Conservation (phyloP, 257 asterid genomes). For the Salvia miltiorrhiza region DNA sequence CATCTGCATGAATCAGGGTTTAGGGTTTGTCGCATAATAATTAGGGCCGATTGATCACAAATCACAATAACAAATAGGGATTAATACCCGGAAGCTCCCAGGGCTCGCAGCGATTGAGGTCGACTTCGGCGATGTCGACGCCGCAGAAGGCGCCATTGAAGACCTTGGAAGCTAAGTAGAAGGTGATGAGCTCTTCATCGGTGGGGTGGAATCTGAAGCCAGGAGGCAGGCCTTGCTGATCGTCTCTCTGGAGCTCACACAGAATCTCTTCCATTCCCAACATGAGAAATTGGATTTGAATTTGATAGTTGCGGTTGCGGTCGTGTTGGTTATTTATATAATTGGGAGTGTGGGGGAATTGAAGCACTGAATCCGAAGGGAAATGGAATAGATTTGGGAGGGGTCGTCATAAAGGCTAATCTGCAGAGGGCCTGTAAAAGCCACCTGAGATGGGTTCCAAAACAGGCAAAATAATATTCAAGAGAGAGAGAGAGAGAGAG, state of each 20-base stretch:
- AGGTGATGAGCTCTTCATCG: slow-evolving; percentile 80
- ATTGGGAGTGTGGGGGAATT: not conserved
- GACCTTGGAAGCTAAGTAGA: slow-evolving; percentile 72
- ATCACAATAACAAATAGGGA: too few species aligned
- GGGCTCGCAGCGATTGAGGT: slow-evolving; percentile 82
- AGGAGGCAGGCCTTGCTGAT: slow-evolving; percentile 62
- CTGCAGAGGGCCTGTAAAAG: slow-evolving; percentile 35
- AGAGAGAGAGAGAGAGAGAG: not conserved
- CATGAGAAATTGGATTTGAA: slow-evolving; percentile 18
- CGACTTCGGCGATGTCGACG: slow-evolving; percentile 62
- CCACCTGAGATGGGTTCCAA: slow-evolving; percentile 66
- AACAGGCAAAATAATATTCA: slow-evolving; percentile 49
- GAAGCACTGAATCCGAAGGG: slow-evolving; percentile 56
- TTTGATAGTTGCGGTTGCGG: not conserved
- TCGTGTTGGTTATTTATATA: slow-evolving; percentile 25
- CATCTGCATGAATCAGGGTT: slow-evolving; percentile 15
- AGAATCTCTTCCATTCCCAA: slow-evolving; percentile 61
- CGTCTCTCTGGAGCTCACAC: slow-evolving; percentile 50
- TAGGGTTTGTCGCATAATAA: too few species aligned
- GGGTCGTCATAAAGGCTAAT: slow-evolving; percentile 34
- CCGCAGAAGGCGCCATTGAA: slow-evolving; percentile 44
- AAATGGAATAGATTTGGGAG: slow-evolving; percentile 11
- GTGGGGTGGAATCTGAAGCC: slow-evolving; percentile 86
- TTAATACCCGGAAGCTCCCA: slow-evolving; percentile 82
- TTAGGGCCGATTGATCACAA: too few species aligned